These are phyloP conservation scores for Lantana camara DNA, from an alignment of 257 asterid species.

Conservation along the genomic window DNA sequence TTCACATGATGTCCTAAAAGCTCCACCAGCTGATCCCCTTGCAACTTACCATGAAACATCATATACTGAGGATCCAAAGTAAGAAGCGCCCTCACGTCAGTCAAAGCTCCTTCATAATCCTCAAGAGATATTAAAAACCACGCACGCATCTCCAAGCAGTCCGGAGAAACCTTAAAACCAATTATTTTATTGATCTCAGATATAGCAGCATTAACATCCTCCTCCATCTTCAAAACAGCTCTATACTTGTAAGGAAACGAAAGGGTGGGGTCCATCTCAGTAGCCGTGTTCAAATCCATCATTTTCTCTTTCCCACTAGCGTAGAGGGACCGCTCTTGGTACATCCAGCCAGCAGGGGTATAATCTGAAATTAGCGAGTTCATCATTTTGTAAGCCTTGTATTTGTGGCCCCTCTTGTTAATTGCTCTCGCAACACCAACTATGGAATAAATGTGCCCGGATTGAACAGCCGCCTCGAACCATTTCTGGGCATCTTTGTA, in stretches of 20 bases:
- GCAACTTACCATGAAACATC: conserved; percentile 88
- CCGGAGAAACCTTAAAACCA: conserved; percentile 83
- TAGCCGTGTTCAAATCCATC: conserved; percentile 75
- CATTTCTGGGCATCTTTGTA: conserved; percentile 91
- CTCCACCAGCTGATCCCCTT: conserved; percentile 71
- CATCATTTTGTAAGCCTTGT: conserved; percentile 76
- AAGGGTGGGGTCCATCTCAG: conserved; percentile 91
- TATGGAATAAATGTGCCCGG: conserved; percentile 79
- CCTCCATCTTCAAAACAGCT: conserved; percentile 66
- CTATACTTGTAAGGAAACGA: conserved; percentile 82
- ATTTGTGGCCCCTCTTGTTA: conserved; percentile 87
- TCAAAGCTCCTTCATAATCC: conserved; percentile 80
- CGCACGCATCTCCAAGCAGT: conserved; percentile 94
- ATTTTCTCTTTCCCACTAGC: conserved; percentile 68
- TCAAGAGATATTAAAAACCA: conserved; percentile 77
- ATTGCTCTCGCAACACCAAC: conserved; percentile 83
- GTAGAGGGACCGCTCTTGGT: conserved; percentile 87
- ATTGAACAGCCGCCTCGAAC: conserved; percentile 73
- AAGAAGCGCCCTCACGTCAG: conserved; percentile 80
- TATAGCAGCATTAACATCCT: conserved; percentile 62
- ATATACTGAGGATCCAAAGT: conserved; percentile 80
- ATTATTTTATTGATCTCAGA: conserved; percentile 77
- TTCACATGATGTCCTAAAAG: conserved; percentile 59
- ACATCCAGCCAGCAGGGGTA: conserved; percentile 91
- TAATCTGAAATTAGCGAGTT: conserved; percentile 71